Conservation (phyloP, 257 asterid genomes). For the Scutellaria baicalensis region DNA sequence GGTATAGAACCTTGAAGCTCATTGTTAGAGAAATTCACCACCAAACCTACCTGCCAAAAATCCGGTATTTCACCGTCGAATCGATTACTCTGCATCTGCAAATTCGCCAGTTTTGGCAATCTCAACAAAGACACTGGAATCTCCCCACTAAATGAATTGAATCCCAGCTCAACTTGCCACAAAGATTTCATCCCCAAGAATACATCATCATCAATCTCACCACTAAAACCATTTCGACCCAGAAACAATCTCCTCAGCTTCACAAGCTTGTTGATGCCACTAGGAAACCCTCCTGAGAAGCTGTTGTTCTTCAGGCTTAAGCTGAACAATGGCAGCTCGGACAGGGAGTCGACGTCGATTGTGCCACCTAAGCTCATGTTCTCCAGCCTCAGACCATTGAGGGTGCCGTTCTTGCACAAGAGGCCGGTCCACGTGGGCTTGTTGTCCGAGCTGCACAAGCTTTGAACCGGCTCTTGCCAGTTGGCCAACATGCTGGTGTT, state of each 20-base stretch:
- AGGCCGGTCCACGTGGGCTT: slow-evolving; percentile 36
- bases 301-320: slow-evolving; percentile 48
- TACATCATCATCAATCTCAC: slow-evolving; percentile 37
- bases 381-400: slow-evolving; percentile 38
- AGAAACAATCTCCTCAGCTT: slow-evolving; percentile 41
- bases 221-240: slow-evolving; percentile 48
- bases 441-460: slow-evolving; percentile 24
- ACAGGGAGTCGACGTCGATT: slow-evolving; percentile 26
- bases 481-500: slow-evolving; percentile 27
- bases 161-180: slow-evolving; percentile 34
- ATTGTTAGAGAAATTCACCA: slow-evolving; percentile 38
- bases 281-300: slow-evolving; percentile 46
- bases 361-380: slow-evolving; percentile 38
- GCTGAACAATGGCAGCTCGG: slow-evolving; percentile 20
- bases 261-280: slow-evolving; percentile 24
- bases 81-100: slow-evolving; percentile 48
- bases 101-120: slow-evolving; percentile 29
- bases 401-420: slow-evolving; percentile 22
- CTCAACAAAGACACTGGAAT: slow-evolving; percentile 47
- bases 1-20: slow-evolving; percentile 54
- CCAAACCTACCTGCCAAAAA: slow-evolving; percentile 36
- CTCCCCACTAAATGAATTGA: slow-evolving; percentile 33
- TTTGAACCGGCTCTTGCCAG: slow-evolving; percentile 26
- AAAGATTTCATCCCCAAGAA: slow-evolving; percentile 44
- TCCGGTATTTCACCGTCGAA: slow-evolving; percentile 54